These are phyloP conservation scores for Alternaria incomplexa DNA, from an alignment of 2,329 filamentous ascomycete species.

Conservation along the genomic window DNA sequence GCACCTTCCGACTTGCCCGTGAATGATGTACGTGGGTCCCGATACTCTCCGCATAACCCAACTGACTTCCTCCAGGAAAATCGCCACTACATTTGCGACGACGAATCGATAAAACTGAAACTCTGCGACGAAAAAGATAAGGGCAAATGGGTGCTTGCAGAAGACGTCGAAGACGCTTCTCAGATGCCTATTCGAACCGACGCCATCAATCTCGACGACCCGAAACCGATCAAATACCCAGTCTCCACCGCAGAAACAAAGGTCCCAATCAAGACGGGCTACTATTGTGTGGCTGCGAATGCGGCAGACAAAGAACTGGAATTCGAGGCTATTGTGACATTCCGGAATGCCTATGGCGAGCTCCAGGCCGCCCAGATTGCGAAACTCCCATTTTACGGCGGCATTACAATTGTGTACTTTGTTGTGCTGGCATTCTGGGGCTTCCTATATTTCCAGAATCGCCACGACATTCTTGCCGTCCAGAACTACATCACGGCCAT, in stretches of 20 bases:
- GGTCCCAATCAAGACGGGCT: constrained; percentile 73
- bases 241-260: constrained; percentile 60
- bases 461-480: constrained; percentile 91
- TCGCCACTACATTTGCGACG: constrained; percentile 77
- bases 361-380: constrained; percentile 94
- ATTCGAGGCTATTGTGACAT: constrained; percentile 84
- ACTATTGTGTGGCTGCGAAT: constrained; percentile 89
- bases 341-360: constrained; percentile 95
- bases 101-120: constrained; percentile 69
- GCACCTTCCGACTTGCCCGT: constrained; percentile 54
- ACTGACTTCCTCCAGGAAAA: constrained; percentile 43
- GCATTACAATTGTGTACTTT: constrained; percentile 90
- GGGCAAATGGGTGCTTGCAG: constrained; percentile 81
- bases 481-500: constrained; percentile 99
- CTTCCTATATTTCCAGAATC: constrained; percentile 93
- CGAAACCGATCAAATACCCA: constrained; percentile 77
- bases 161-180: constrained; percentile 75
- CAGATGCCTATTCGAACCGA: constrained; percentile 76
- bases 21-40: constrained; percentile 30
- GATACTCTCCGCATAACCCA: not conserved
- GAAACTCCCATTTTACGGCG: constrained; percentile 96
- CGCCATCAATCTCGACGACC: constrained; percentile 80
- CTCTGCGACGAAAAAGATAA: constrained; percentile 79
- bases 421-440: constrained; percentile 88
- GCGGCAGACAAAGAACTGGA: constrained; percentile 68